Percentiles rank a stretch among this genome's conserved stretches.
These are phyloP conservation scores for Fusarium odoratissimum DNA, from an alignment of 2,329 filamentous ascomycete genomes.

Conservation along the genomic window DNA sequence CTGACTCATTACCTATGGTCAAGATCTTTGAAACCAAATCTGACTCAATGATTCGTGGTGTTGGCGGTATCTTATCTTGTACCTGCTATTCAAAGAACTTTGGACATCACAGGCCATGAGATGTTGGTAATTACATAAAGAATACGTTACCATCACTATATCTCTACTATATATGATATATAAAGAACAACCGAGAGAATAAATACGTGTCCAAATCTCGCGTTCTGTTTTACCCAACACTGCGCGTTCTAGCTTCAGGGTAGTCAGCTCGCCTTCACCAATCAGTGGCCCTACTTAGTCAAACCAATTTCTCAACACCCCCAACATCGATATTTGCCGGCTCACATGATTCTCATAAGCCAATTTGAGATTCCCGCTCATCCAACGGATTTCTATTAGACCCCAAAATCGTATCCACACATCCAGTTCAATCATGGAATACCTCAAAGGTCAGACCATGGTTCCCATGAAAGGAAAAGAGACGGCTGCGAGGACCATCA, in stretches of 20 bases:
- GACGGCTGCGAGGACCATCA: not conserved
- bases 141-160: accelerated
- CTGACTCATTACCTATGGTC: not conserved
- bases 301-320: not conserved
- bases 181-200: accelerated
- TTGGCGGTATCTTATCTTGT: too few relatives aligned
- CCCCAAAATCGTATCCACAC: not conserved
- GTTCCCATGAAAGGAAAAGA: not conserved
- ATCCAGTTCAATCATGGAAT: not conserved
- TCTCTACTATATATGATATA: accelerated
- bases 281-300: accelerated
- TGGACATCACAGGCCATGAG: accelerated
- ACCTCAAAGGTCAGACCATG: accelerated
- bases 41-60: too few relatives aligned
- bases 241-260: not conserved
- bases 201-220: too few relatives aligned
- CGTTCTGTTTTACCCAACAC: not conserved
- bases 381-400: not conserved
- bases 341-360: not conserved
- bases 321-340: too few relatives aligned
- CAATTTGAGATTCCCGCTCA: accelerated
- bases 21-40: too few relatives aligned
- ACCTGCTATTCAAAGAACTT: too few relatives aligned
- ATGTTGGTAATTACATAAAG: accelerated
- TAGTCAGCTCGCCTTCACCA: not conserved